Evolutionary conservation across 2,329 filamentous ascomycete genomes (phyloP).

Genomic region (Alternaria ventricosa): DNA sequence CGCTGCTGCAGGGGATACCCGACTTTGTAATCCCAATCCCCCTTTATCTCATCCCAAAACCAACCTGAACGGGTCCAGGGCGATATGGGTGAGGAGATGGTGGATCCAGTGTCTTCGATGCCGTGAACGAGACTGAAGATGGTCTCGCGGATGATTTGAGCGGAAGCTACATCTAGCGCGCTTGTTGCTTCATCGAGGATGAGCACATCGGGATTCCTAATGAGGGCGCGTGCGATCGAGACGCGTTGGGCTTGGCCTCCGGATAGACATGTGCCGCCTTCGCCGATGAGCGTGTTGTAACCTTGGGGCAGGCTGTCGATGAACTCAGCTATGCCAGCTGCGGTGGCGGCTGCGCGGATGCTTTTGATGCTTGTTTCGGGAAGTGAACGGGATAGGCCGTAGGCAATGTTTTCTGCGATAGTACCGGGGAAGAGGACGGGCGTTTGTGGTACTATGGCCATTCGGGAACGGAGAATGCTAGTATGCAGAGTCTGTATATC

Average conservation of each 20-base stretch:
- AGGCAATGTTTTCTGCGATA: slow-evolving; percentile 81
- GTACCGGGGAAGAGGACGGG: slow-evolving; percentile 80
- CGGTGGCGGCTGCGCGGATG: slow-evolving; percentile 59
- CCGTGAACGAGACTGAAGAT: slow-evolving; percentile 60
- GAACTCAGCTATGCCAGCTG: slow-evolving; percentile 77
- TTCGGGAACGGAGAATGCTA: slow-evolving; percentile 63
- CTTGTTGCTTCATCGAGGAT: slow-evolving; percentile 89
- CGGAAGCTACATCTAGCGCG: slow-evolving; percentile 74
- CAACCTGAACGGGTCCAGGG: slow-evolving; percentile 9
- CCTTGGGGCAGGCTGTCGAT: slow-evolving; percentile 72
- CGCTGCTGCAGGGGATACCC: background rate
- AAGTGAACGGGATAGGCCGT: slow-evolving; percentile 69
- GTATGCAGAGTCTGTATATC: slow-evolving; percentile 68
- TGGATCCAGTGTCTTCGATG: background rate
- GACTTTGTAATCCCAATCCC: slow-evolving; percentile 18
- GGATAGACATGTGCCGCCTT: slow-evolving; percentile 74
- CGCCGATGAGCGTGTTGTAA: slow-evolving; percentile 77
- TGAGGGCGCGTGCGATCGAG: slow-evolving; percentile 79
- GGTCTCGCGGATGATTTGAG: slow-evolving; percentile 68
- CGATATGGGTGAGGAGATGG: background rate
- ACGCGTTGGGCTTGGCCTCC: slow-evolving; percentile 85
- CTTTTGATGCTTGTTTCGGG: slow-evolving; percentile 53
- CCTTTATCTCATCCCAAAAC: slow-evolving; percentile 14
- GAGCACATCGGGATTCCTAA: slow-evolving; percentile 73
- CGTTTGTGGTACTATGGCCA: slow-evolving; percentile 73